Evolutionary conservation across 805 yeast genomes (phyloP), one percentile per base, ranked within the genome.

Genomic region (Pichia insulana): DNA sequence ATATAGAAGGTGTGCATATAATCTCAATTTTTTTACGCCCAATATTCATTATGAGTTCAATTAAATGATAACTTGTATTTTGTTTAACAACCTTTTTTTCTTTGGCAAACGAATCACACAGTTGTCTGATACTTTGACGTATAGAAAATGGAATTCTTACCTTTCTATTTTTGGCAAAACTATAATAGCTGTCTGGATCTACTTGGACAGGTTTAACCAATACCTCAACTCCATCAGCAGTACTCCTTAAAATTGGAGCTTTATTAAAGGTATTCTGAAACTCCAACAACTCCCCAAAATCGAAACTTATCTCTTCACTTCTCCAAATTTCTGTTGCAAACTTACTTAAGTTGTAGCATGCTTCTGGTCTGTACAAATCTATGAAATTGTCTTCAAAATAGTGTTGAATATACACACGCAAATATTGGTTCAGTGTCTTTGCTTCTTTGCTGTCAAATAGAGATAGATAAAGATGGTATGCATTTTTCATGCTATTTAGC

Each of bases 1-100:
- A 74, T 49, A 71, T 75, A 36, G 66, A 62, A n/a, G 71, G 48
- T 32, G 71, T 69, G 16, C 71, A 63, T 2, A 2, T 30, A 6
- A 38, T 2, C 7, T 7, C 2, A 1, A 34, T 12, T 3, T 25
- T 16, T 9, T 15, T 13, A 6, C 7, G 8, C 16, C 16, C 15
- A 7, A 30, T 13, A 34, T 27, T 28, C n/a, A 22, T 16, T 4
- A 33, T 25, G 17, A 42, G 6, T 18, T 38, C 31, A 10, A 38
- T 33, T 5, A 16, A n/a, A 6, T 30, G 30, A 20, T 37, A 37
- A 16, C 35, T 30, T 11, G 16, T 40, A 13, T 40, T 40, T 3
- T 34, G 20, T 30, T 30, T 15, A 22, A 12, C 12, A 7, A 12
- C 26, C 20, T 17, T 27, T 5, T n/a, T 34, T 17, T 16, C 15